Conservation (phyloP, 208 protist genomes). For the Trypanosomatidae sp. region DNA sequence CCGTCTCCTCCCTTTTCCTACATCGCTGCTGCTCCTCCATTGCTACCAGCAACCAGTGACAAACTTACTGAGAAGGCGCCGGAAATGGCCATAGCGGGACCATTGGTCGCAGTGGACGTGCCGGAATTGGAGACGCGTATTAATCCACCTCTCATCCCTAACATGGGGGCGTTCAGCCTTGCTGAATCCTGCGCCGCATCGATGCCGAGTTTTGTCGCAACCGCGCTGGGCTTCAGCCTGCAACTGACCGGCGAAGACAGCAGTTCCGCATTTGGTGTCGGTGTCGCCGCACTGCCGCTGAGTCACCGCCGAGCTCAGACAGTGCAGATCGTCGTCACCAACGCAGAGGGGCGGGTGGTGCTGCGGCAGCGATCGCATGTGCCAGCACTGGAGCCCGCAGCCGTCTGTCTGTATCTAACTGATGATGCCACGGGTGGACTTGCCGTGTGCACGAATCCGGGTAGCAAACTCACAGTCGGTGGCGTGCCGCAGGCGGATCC, state of each 20-base stretch:
- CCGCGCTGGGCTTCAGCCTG: conserved; percentile 42
- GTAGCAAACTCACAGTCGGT: conserved; percentile 18
- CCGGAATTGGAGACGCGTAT: conserved; percentile 65
- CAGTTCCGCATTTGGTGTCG: conserved; percentile 40
- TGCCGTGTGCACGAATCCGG: conserved; percentile 10
- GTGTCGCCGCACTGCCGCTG: conserved; percentile 40
- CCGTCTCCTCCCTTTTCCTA: background rate
- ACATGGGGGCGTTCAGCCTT: background rate
- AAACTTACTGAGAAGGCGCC: background rate
- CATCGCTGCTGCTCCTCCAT: background rate
- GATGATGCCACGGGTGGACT: conserved; percentile 35
- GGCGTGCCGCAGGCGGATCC: conserved; percentile 18
- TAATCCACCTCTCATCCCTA: background rate
- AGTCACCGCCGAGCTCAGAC: conserved; percentile 47
- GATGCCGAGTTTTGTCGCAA: conserved; percentile 38
- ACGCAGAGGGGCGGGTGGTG: conserved; percentile 39
- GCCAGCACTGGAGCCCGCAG: conserved; percentile 35
- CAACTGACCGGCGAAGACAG: conserved; percentile 62
- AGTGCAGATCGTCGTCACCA: conserved; percentile 48
- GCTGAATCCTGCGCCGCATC: background rate
- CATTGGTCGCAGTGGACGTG: conserved; percentile 5
- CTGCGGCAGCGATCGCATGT: conserved; percentile 60
- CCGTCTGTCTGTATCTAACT: conserved; percentile 29
- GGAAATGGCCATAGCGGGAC: background rate
- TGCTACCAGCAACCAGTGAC: conserved; percentile 27